These are phyloP conservation scores for Populus tomentosa DNA, from an alignment of 441 rosid species.

Conservation along the genomic window DNA sequence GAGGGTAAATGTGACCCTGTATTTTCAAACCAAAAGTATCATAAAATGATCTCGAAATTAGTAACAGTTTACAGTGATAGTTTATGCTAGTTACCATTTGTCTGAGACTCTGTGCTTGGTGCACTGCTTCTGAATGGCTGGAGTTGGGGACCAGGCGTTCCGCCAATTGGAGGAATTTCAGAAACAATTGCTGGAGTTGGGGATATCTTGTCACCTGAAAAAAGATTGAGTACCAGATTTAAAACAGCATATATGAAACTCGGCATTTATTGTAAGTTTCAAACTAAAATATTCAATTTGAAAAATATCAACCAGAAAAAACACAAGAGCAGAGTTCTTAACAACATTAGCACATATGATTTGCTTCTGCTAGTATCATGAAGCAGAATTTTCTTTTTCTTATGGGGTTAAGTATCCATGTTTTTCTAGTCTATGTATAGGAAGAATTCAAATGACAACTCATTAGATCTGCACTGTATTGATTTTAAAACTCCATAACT, in stretches of 20 bases:
- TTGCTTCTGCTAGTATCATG: neutral
- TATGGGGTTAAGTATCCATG: neutral
- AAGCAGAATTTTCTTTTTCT: neutral
- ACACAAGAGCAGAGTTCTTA: neutral
- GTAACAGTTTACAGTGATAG: slow-evolving; percentile 5
- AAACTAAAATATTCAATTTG: neutral
- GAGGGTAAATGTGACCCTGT: slow-evolving; percentile 41
- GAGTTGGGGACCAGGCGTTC: slow-evolving; percentile 24
- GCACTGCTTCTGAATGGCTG: slow-evolving; percentile 21
- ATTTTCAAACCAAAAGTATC: slow-evolving; percentile 20
- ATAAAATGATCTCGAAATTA: slow-evolving; percentile 10
- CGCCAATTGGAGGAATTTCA: slow-evolving; percentile 28
- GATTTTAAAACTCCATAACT: neutral
- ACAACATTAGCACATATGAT: neutral
- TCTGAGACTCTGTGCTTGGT: slow-evolving; percentile 30
- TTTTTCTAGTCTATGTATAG: neutral
- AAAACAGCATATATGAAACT: neutral
- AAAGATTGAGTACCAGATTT: slow-evolving; percentile 4
- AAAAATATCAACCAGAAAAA: neutral
- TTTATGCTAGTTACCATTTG: slow-evolving; percentile 35
- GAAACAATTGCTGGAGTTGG: slow-evolving; percentile 31
- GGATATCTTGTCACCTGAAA: slow-evolving; percentile 27
- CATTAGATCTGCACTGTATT: neutral
- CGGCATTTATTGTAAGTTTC: neutral
- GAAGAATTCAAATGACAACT: neutral